Conservation (phyloP, 306 rosid genomes). For the Arachis hypogaea region DNA sequence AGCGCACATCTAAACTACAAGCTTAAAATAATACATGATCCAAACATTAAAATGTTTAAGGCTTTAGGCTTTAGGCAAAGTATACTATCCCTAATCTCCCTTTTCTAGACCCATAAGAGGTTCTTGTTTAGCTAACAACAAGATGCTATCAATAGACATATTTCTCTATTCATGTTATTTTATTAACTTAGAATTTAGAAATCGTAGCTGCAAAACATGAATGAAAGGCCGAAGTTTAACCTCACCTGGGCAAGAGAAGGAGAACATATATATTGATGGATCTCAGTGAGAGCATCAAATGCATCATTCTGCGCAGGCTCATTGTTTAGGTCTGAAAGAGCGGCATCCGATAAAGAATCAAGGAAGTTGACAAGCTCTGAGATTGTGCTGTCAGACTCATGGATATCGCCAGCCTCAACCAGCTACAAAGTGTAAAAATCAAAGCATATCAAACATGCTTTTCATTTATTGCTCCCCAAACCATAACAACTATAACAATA, state of each 20-base stretch:
- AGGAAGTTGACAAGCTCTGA: slow-evolving; percentile 62
- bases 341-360: slow-evolving; percentile 56
- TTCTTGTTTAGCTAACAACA: slow-evolving; percentile 2
- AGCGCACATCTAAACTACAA: slow-evolving; percentile 5
- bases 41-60: neutral
- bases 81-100: slow-evolving; percentile 7
- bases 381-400: slow-evolving; percentile 45
- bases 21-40: slow-evolving; percentile 27
- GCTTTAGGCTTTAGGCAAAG: neutral
- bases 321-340: slow-evolving; percentile 52
- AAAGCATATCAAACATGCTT: neutral
- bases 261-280: slow-evolving; percentile 56
- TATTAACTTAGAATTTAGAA: neutral
- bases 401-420: slow-evolving; percentile 50
- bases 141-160: neutral
- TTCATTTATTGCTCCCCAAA: neutral
- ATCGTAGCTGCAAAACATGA: neutral
- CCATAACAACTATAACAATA: too few relatives aligned
- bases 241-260: slow-evolving; percentile 66
- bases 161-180: neutral
- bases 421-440: slow-evolving; percentile 43
- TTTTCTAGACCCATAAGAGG: neutral
- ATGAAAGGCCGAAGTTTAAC: slow-evolving; percentile 18
- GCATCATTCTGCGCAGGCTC: slow-evolving; percentile 49
- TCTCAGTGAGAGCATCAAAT: slow-evolving; percentile 55